Conservation (phyloP, 2,329 filamentous ascomycete genomes). For the Ceratocystis smalleyi region DNA sequence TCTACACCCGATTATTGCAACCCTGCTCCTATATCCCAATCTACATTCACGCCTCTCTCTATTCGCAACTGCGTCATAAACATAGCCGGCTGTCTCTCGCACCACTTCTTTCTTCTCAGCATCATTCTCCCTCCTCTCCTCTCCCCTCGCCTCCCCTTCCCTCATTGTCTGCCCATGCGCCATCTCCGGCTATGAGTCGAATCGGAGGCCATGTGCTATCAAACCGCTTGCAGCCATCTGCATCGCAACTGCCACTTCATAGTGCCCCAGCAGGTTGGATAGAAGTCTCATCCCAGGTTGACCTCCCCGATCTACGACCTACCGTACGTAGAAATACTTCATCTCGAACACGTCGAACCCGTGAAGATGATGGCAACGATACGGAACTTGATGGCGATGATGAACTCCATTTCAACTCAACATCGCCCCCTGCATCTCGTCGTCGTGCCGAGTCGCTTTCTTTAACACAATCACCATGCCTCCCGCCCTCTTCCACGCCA, state of each 20-base stretch:
- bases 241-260: not conserved
- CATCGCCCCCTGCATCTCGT: not conserved
- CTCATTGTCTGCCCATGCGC: slow-evolving; percentile 5
- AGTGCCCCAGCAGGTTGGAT: slow-evolving; percentile 13
- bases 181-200: slow-evolving; percentile 10
- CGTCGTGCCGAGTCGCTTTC: not conserved
- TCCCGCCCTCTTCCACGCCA: not conserved
- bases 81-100: no score
- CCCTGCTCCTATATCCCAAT: no score
- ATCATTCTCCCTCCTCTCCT: not conserved
- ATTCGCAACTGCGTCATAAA: no score
- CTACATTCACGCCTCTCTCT: no score
- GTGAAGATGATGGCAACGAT: not conserved
- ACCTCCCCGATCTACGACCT: slow-evolving; percentile 13
- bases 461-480: not conserved
- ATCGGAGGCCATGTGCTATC: slow-evolving; percentile 7
- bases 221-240: not conserved
- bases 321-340: not conserved
- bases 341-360: not conserved
- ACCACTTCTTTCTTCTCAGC: no score
- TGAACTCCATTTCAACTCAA: not conserved
- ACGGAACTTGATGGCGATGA: not conserved
- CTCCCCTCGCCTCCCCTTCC: not conserved
- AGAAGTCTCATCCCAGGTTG: slow-evolving; percentile 15
- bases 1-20: no score